phyloP scores from a whole-genome alignment of 805 yeast species.

The Teunomyces funiuensis region DNA sequence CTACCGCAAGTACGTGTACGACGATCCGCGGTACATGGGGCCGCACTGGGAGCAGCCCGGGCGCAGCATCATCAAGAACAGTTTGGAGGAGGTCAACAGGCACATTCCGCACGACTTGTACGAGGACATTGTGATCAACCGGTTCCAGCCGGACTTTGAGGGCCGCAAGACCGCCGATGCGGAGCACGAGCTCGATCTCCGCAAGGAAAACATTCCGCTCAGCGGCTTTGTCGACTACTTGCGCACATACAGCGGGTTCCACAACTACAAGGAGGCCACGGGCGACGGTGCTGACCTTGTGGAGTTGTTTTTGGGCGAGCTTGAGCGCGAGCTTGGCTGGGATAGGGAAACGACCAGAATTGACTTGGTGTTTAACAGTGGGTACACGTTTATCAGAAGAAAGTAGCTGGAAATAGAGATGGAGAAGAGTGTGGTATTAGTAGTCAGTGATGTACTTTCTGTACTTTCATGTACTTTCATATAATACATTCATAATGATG shows the following conservation, averaged over 20 bases:
- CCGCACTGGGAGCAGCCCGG: constrained; percentile 90
- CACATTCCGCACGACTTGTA: constrained; percentile 43
- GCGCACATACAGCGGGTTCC: constrained; percentile 71
- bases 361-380: constrained; percentile 49
- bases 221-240: constrained; percentile 51
- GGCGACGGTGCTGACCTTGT: constrained; percentile 33
- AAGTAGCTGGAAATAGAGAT: constrained; percentile 7
- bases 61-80: constrained; percentile 48
- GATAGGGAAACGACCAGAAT: constrained; percentile 38
- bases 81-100: constrained; percentile 43
- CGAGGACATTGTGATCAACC: constrained; percentile 33
- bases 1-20: constrained; percentile 43
- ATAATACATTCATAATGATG: no score
- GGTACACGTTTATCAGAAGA: constrained; percentile 48
- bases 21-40: constrained; percentile 49
- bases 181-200: constrained; percentile 25
- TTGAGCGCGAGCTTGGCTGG: constrained; percentile 49
- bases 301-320: constrained; percentile 29
- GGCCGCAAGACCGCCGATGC: constrained; percentile 14
- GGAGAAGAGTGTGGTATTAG: no score
- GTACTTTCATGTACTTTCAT: no score
- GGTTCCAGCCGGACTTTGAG: constrained; percentile 20
- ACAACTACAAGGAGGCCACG: constrained; percentile 48
- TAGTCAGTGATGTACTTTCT: no score
- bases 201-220: constrained; percentile 41